phyloP scores from a whole-genome alignment of 441 rosid genomes.

The Pelargonium myrrhifolium region DNA sequence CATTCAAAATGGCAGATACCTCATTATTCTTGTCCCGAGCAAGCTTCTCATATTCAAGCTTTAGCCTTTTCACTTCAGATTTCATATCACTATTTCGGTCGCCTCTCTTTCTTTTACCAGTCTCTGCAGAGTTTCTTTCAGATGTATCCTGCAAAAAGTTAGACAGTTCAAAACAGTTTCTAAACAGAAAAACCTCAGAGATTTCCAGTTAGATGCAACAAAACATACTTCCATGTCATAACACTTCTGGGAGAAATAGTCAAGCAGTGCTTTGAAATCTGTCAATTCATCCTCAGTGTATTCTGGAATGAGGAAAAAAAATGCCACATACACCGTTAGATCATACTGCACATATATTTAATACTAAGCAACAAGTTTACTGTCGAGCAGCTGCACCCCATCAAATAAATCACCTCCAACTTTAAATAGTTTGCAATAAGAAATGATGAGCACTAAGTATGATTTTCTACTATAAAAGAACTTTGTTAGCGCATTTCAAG shows the following conservation, averaged over 20 bases:
- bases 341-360: not conserved
- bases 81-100: conserved; percentile 11
- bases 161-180: conserved; percentile 4
- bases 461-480: not conserved
- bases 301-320: conserved; percentile 35
- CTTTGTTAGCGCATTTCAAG: not conserved
- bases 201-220: not conserved
- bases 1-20: conserved; percentile 43
- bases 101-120: conserved; percentile 17
- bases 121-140: conserved; percentile 20
- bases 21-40: conserved; percentile 45
- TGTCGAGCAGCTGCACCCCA: not conserved
- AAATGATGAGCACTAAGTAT: not conserved
- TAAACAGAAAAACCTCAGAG: not conserved
- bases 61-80: conserved; percentile 42
- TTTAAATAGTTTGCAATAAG: not conserved
- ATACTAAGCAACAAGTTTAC: not conserved
- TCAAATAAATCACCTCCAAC: not conserved
- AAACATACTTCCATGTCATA: conserved; percentile 33
- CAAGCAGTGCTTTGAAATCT: conserved; percentile 53
- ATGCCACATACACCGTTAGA: not conserved
- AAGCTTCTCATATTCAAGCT: conserved; percentile 41
- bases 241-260: conserved; percentile 30
- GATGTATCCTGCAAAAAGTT: conserved; percentile 16
- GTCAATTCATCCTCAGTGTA: conserved; percentile 47